Base-by-base conservation (phyloP, 2,329 filamentous ascomycete genomes). In the Phaeosphaeriaceae sp. region DNA sequence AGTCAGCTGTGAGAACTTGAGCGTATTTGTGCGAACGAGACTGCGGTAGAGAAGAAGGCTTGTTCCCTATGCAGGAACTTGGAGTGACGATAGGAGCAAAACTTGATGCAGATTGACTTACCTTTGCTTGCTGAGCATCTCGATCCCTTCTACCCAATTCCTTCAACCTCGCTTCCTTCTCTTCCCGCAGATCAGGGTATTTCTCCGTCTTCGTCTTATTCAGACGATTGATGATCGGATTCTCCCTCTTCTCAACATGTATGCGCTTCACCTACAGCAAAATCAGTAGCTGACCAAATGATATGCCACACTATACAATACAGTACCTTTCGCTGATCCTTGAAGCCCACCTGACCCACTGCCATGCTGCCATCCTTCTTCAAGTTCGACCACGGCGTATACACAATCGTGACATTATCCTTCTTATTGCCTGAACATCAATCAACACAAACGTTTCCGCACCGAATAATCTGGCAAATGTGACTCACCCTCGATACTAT, bases 281-380 rank as follows among this genome's bases (percentile, higher is more conserved):
- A 48, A 41, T 49, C 42, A 48, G 41, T 11, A 25, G 13, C 2
- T 9, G 10, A 19, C 21, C 22, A 11, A 47, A 1, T 24, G 1
- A 41, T 13, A 24, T 15, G 25, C 17, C 48, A 19, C 4, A 9
- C 9, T 4, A 27, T 27, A 27, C 20, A 9, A 22, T 11, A 15
- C 22, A 21, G 17, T 42, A 47, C 85, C 80, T 89, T 89, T 71
- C 92, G 92, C 42, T 85, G 86, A 78, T 97, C 92, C 74, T 97
- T 93, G 83, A 98, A 99, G 63, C 91, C 90, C 53, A 99, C 95
- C 76, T 99, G 95, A 21, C 95, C 95, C 2, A 90, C 89, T 19
- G 92, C 93, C 95, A 99, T 99, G 76, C 90, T 92, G 27, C 93
- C 94, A 73, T 96, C 92, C 76, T 99, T 99, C 76, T 92, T 91